Conservation (phyloP, 2,329 filamentous ascomycete species). For the Talaromyces sp. region DNA sequence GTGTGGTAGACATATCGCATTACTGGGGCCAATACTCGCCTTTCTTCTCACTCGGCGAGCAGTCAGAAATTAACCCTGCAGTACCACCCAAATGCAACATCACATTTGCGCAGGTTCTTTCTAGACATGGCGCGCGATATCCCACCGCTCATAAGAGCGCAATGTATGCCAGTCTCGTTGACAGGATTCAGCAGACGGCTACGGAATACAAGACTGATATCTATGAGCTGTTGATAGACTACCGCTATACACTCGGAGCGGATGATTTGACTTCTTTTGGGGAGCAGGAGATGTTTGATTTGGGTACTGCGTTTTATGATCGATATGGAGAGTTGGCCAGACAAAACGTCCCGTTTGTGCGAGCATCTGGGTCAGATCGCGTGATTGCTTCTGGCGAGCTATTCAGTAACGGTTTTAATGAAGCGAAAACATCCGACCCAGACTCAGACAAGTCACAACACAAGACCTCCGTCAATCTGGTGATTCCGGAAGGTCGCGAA, state of each 20-base stretch:
- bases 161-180: constrained; percentile 63
- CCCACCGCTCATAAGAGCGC: constrained; percentile 69
- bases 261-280: constrained; percentile 70
- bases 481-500: constrained; percentile 63
- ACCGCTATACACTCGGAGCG: constrained; percentile 67
- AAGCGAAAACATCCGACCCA: constrained; percentile 50
- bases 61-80: constrained; percentile 61
- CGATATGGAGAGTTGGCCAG: constrained; percentile 66
- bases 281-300: constrained; percentile 68
- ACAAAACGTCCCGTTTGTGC: constrained; percentile 64
- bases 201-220: constrained; percentile 56
- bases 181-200: constrained; percentile 62
- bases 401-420: constrained; percentile 73
- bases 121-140: constrained; percentile 80
- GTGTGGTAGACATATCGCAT: constrained; percentile 56
- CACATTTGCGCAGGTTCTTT: constrained; percentile 78
- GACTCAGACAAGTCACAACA: constrained; percentile 45
- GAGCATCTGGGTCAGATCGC: constrained; percentile 67
- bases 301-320: constrained; percentile 71
- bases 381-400: constrained; percentile 73
- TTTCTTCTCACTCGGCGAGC: constrained; percentile 65
- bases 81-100: constrained; percentile 68
- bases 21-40: constrained; percentile 88
- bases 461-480: constrained; percentile 60
- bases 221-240: constrained; percentile 69